phyloP scores from a whole-genome alignment of 331 rosid genomes.

The Ulmus americana region DNA sequence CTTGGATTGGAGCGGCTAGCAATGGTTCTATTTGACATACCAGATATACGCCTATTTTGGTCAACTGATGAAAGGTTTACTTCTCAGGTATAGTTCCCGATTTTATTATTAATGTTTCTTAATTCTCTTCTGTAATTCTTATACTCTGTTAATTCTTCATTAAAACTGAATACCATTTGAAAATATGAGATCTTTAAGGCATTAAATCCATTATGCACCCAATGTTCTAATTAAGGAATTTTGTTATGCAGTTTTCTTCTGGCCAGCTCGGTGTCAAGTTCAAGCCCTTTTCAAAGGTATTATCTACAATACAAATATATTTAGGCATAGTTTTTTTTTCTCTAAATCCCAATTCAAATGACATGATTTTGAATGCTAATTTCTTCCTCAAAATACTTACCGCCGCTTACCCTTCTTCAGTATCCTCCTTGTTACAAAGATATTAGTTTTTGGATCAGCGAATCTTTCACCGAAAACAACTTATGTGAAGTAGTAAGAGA shows the following conservation, averaged over 20 bases:
- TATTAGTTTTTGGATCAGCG: conserved; percentile 90
- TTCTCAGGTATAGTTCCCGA: conserved; percentile 63
- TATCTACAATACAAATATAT: conserved; percentile 2
- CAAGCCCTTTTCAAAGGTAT: conserved; percentile 94
- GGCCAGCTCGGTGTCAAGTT: conserved; percentile 78
- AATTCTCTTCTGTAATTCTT: conserved; percentile 1
- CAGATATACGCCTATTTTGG: conserved; percentile 96
- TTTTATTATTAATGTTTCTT: conserved; percentile 18
- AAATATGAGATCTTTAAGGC: too few species aligned
- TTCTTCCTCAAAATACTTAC: conserved; percentile 1
- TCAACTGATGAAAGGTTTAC: conserved; percentile 84
- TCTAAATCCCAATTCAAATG: neutral
- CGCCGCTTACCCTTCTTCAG: conserved; percentile 38
- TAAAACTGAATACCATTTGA: neutral
- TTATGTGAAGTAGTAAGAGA: conserved; percentile 94
- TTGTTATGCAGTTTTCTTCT: conserved; percentile 60
- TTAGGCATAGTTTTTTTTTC: neutral
- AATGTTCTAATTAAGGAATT: conserved; percentile 20
- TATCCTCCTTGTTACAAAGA: conserved; percentile 97
- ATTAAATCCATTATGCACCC: neutral
- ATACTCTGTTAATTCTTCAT: conserved; percentile 11
- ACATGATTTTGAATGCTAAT: neutral
- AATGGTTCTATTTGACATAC: conserved; percentile 96
- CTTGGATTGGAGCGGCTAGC: conserved; percentile 94
- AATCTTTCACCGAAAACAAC: conserved; percentile 90